phyloP scores from a whole-genome alignment of 1,139 yeast species.

The Candida glucosophila region DNA sequence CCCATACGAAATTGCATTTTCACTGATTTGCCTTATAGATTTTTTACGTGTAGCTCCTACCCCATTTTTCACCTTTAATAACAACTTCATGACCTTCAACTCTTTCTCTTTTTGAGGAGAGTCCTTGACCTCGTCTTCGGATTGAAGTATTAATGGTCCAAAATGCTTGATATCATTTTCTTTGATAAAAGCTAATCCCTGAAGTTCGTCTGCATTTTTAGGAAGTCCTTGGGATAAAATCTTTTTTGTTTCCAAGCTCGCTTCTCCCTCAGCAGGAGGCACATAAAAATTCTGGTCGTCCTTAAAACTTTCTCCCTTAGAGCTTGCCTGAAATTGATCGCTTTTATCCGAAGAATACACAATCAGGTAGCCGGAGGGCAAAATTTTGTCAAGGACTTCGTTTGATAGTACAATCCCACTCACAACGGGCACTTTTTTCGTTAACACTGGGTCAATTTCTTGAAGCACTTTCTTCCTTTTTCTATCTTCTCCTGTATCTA shows the following conservation, averaged over 20 bases:
- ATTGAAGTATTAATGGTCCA: slow-evolving; percentile 44
- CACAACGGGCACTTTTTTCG: slow-evolving; percentile 21
- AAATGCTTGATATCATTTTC: slow-evolving; percentile 69
- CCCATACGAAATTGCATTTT: slow-evolving; percentile 58
- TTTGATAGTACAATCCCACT: slow-evolving; percentile 42
- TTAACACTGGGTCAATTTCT: not conserved
- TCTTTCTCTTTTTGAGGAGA: slow-evolving; percentile 51
- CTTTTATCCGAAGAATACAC: slow-evolving; percentile 42
- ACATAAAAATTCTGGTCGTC: slow-evolving; percentile 15
- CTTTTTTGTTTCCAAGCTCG: slow-evolving; percentile 12
- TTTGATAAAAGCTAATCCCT: slow-evolving; percentile 53
- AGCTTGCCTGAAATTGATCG: slow-evolving; percentile 17
- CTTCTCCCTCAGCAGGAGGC: slow-evolving; percentile 16
- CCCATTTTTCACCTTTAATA: slow-evolving; percentile 74
- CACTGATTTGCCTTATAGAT: slow-evolving; percentile 64
- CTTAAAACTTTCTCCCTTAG: slow-evolving; percentile 28
- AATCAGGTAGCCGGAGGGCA: slow-evolving; percentile 48
- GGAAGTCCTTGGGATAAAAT: slow-evolving; percentile 26
- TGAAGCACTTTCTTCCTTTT: not conserved
- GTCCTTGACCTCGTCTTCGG: slow-evolving; percentile 19
- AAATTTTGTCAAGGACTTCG: slow-evolving; percentile 38
- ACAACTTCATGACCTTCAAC: slow-evolving; percentile 50
- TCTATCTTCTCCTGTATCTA: slow-evolving; percentile 4
- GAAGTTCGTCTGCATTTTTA: slow-evolving; percentile 54
- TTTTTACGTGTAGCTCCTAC: slow-evolving; percentile 55